These are phyloP conservation scores for Tuber umbilicatum DNA, from an alignment of 495 filamentous ascomycete species.

Conservation along the genomic window DNA sequence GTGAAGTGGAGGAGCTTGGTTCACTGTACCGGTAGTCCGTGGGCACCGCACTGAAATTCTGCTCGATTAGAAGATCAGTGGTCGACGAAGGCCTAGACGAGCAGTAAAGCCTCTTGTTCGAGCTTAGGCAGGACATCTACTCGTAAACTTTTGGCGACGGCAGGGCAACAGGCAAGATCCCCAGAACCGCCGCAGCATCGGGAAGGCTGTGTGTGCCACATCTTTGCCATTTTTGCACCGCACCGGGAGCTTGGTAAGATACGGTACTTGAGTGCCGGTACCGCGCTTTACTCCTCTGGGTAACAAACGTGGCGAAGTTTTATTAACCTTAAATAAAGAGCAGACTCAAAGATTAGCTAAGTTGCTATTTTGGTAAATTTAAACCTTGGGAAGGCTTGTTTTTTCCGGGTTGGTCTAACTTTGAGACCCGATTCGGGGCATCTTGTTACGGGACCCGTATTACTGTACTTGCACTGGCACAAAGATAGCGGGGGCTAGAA, in stretches of 20 bases:
- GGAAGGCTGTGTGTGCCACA: background rate
- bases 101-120: background rate
- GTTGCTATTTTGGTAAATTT: background rate
- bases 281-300: background rate
- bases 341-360: no score
- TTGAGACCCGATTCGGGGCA: background rate
- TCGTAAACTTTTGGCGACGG: background rate
- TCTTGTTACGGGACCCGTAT: background rate
- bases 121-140: background rate
- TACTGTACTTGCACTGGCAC: no score
- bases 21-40: background rate
- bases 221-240: background rate
- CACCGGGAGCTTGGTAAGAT: background rate
- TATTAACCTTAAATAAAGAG: background rate
- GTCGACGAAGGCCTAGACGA: background rate
- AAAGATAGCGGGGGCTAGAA: background rate
- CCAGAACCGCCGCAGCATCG: background rate
- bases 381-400: background rate
- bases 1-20: background rate
- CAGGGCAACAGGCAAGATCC: background rate
- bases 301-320: background rate
- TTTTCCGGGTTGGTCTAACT: background rate
- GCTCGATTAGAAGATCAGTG: background rate
- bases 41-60: background rate
- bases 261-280: background rate